Percentiles rank a stretch among this genome's conserved stretches.
These are phyloP conservation scores for Pythium grandisporangium DNA, from an alignment of 352 stramenopile species.

Conservation along the genomic window DNA sequence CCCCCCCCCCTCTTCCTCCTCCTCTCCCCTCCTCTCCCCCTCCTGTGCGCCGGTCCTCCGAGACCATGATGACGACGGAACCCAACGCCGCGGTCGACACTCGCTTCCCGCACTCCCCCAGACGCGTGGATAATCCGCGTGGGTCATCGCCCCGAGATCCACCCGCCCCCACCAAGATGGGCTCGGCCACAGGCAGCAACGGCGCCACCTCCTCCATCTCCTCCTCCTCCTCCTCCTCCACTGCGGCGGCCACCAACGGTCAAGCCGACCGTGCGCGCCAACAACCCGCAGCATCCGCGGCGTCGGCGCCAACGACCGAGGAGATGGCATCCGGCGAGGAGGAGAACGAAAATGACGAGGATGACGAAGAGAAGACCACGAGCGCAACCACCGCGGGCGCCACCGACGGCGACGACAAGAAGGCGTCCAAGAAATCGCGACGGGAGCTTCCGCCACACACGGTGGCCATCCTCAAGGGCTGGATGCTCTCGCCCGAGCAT, in stretches of 20 bases:
- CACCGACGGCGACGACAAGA: conserved; percentile 26
- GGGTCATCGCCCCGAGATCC: background rate
- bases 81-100: background rate
- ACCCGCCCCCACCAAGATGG: conserved; percentile 10
- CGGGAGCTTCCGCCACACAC: conserved; percentile 78
- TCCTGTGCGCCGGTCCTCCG: conserved; percentile 1
- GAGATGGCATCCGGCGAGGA: conserved; percentile 14
- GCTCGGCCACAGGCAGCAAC: conserved; percentile 1
- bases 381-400: conserved; percentile 10
- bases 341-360: conserved; percentile 9
- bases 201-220: too few species aligned
- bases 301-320: conserved; percentile 16
- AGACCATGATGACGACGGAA: conserved; percentile 9
- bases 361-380: conserved; percentile 10
- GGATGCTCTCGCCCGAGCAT: conserved; percentile 85
- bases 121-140: background rate
- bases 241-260: conserved; percentile 2
- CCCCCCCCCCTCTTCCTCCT: background rate
- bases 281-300: conserved; percentile 11
- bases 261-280: conserved; percentile 7
- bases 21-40: background rate
- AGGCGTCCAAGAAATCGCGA: conserved; percentile 64
- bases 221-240: too few species aligned
- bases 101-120: background rate
- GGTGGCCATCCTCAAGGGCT: conserved; percentile 79